phyloP scores from a whole-genome alignment of 805 yeast genomes.

The Candida parachauliodes region DNA sequence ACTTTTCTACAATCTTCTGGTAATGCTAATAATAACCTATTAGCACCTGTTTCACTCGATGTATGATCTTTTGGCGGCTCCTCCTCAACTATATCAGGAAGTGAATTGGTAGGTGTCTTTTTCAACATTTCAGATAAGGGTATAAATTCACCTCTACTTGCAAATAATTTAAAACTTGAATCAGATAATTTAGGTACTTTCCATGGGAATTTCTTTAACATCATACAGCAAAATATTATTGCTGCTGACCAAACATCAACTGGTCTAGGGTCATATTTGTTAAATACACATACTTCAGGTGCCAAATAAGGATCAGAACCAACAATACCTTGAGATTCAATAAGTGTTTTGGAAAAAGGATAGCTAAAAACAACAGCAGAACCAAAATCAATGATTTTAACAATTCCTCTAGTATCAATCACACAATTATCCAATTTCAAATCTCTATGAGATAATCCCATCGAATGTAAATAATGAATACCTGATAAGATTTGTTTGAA shows the following conservation, averaged over 20 bases:
- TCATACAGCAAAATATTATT: slow-evolving; percentile 84
- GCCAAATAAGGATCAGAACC: slow-evolving; percentile 87
- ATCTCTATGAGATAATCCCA: slow-evolving; percentile 82
- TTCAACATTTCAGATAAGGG: slow-evolving; percentile 55
- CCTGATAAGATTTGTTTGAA: slow-evolving; percentile 72
- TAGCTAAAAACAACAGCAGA: slow-evolving; percentile 79
- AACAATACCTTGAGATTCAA: slow-evolving; percentile 69
- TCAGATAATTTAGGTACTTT: slow-evolving; percentile 71
- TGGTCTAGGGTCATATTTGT: slow-evolving; percentile 67
- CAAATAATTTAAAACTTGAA: slow-evolving; percentile 64
- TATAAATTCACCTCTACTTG: slow-evolving; percentile 44
- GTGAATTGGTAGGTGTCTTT: slow-evolving; percentile 17
- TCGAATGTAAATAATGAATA: slow-evolving; percentile 66
- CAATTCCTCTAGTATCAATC: slow-evolving; percentile 65
- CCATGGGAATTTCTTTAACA: slow-evolving; percentile 83
- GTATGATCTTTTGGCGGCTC: slow-evolving; percentile 46
- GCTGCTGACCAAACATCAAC: slow-evolving; percentile 86
- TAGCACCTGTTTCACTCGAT: slow-evolving; percentile 66
- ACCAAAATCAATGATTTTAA: slow-evolving; percentile 80
- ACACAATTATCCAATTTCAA: slow-evolving; percentile 82
- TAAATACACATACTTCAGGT: slow-evolving; percentile 66
- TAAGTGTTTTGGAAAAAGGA: slow-evolving; percentile 60
- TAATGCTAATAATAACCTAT: slow-evolving; percentile 63
- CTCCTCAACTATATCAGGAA: slow-evolving; percentile 17
- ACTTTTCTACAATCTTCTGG: slow-evolving; percentile 67